phyloP scores from a whole-genome alignment of 768 basidiomycete genomes.

The Boletus edulis region DNA sequence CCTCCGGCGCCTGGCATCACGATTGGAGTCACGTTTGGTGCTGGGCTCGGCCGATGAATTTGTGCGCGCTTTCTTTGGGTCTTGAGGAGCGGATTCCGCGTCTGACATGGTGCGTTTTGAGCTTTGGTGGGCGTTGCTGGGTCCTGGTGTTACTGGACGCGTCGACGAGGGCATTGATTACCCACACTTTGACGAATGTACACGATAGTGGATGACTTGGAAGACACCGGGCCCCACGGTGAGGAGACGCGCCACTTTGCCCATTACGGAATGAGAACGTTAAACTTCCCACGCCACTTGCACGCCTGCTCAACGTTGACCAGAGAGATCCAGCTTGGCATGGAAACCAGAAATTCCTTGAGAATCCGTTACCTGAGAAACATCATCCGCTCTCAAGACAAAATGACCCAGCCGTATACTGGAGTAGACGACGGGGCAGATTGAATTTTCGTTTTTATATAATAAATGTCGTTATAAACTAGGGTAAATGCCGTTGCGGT shows the following conservation, averaged over 20 bases:
- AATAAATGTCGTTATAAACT: too few relatives aligned
- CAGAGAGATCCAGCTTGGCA: too few relatives aligned
- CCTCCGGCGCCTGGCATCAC: slow-evolving; percentile 27
- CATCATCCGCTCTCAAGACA: too few relatives aligned
- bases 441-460: too few relatives aligned
- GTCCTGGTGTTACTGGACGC: slow-evolving; percentile 16
- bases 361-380: too few relatives aligned
- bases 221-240: too few relatives aligned
- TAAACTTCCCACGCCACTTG: slow-evolving; percentile 27
- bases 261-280: not conserved
- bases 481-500: too few relatives aligned
- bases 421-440: too few relatives aligned
- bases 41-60: slow-evolving; percentile 16
- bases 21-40: slow-evolving; percentile 16
- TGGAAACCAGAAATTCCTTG: too few relatives aligned
- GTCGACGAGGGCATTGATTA: slow-evolving; percentile 26
- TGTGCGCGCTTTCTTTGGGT: slow-evolving; percentile 25
- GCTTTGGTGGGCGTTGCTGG: not conserved
- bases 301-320: too few relatives aligned
- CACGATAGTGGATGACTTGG: not conserved
- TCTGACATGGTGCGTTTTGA: slow-evolving; percentile 27
- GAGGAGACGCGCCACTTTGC: not conserved
- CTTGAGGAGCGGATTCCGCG: slow-evolving; percentile 16
- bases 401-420: too few relatives aligned
- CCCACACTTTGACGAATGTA: not conserved